phyloP scores from a whole-genome alignment of 2,329 filamentous ascomycete genomes.

The Metarhizium sp. region DNA sequence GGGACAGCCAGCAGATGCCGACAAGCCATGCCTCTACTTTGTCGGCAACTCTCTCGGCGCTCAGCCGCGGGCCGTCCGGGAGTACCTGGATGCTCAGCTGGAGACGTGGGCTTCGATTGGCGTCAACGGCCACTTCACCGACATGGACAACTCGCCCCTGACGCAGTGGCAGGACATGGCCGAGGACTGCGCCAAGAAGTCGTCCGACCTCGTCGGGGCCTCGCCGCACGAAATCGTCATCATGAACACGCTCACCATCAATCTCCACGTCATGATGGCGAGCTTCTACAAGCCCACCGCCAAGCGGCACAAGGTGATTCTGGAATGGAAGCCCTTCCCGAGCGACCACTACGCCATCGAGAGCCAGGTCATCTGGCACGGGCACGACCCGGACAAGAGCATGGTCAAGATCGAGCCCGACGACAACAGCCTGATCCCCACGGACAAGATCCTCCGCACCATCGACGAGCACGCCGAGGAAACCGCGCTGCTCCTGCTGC shows the following conservation, averaged over 20 bases:
- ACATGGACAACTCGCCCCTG: constrained; percentile 57
- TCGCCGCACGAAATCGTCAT: constrained; percentile 65
- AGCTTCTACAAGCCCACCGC: constrained; percentile 69
- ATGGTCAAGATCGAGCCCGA: constrained; percentile 68
- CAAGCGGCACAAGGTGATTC: constrained; percentile 64
- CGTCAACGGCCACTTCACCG: constrained; percentile 73
- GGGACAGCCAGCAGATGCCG: constrained; percentile 7
- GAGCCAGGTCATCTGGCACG: constrained; percentile 68
- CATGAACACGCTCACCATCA: constrained; percentile 80
- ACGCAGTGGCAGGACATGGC: constrained; percentile 72
- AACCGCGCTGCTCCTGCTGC: constrained; percentile 69
- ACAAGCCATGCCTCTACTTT: constrained; percentile 55
- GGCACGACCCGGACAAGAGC: constrained; percentile 52
- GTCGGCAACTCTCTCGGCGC: constrained; percentile 85
- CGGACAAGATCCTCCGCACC: constrained; percentile 57
- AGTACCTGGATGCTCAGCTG: constrained; percentile 62
- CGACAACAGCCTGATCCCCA: constrained; percentile 52
- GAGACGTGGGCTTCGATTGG: constrained; percentile 78
- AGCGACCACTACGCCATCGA: constrained; percentile 81
- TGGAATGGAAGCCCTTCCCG: constrained; percentile 87
- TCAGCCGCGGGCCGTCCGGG: constrained; percentile 60
- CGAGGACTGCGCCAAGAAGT: constrained; percentile 60
- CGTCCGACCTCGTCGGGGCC: constrained; percentile 67
- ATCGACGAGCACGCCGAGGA: constrained; percentile 68
- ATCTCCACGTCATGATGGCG: constrained; percentile 73